phyloP scores from a whole-genome alignment of 768 basidiomycete species.

The Hypholoma fasciculare region DNA sequence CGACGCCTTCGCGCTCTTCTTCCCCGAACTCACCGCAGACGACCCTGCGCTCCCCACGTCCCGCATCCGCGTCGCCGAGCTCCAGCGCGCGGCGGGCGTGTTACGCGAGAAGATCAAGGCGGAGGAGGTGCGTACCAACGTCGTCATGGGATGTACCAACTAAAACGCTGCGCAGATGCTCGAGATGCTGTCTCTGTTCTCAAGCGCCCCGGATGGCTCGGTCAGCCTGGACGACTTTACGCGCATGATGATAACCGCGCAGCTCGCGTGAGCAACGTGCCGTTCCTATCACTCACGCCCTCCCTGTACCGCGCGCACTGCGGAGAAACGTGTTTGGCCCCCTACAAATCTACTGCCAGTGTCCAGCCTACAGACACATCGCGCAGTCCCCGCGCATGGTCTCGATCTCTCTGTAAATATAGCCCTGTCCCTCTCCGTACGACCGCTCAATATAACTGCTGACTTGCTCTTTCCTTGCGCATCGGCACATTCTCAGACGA shows the following conservation, averaged over 20 bases:
- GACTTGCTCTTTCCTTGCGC: no score
- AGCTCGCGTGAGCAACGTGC: conserved; percentile 40
- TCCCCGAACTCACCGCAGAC: conserved; percentile 41
- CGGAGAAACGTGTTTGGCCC: no score
- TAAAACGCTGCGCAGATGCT: conserved; percentile 49
- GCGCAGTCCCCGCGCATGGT: no score
- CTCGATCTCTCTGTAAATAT: no score
- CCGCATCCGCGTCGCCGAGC: conserved; percentile 65
- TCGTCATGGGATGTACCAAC: neutral
- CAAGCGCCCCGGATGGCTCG: conserved; percentile 66
- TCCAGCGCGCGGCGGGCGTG: conserved; percentile 57
- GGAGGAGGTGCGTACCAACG: neutral
- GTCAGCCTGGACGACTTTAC: conserved; percentile 71
- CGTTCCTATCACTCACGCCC: neutral
- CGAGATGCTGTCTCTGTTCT: conserved; percentile 81
- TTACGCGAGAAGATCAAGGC: conserved; percentile 38
- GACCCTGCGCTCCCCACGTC: conserved; percentile 47
- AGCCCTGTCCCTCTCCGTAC: no score
- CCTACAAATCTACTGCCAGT: no score
- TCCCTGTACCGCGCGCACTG: neutral
- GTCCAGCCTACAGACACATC: no score
- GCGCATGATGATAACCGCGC: conserved; percentile 69
- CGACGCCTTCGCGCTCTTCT: conserved; percentile 71
- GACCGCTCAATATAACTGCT: no score
- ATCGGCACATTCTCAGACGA: no score